phyloP scores from a whole-genome alignment of 2,329 filamentous ascomycete genomes.

The Leptosphaerulina australis region DNA sequence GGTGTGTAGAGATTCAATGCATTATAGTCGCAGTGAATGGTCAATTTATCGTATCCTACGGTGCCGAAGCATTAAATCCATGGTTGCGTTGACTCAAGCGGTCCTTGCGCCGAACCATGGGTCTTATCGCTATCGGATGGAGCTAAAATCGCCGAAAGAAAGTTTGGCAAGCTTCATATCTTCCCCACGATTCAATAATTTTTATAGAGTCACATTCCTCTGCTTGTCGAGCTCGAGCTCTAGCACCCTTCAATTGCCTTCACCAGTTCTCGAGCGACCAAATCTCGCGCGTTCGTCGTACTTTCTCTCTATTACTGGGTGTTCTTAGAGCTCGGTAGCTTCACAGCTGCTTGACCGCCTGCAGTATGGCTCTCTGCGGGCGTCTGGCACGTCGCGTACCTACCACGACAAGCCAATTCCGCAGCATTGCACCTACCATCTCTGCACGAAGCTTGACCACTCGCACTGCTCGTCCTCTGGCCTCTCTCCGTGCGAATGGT shows the following conservation, averaged over 20 bases:
- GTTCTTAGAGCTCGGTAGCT: conserved; percentile 43
- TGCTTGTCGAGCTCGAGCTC: conserved; percentile 40
- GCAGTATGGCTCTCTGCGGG: conserved; percentile 50
- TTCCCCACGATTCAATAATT: conserved; percentile 43
- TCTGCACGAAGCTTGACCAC: conserved; percentile 42
- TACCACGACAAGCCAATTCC: conserved; percentile 42
- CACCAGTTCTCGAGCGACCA: conserved; percentile 26
- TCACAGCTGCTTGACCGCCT: conserved; percentile 38
- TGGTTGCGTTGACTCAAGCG: conserved; percentile 17
- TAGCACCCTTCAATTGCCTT: conserved; percentile 40
- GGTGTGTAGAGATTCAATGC: too few relatives aligned
- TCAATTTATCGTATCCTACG: background rate
- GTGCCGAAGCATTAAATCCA: background rate
- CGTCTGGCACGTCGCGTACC: conserved; percentile 51
- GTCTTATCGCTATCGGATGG: conserved; percentile 36
- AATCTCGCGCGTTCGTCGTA: conserved; percentile 28
- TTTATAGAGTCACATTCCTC: conserved; percentile 35
- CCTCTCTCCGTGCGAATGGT: conserved; percentile 36
- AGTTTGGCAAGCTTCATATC: conserved; percentile 42
- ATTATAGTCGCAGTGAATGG: background rate
- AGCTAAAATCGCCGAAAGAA: conserved; percentile 36
- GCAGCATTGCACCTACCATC: conserved; percentile 37
- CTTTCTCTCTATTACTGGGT: conserved; percentile 19
- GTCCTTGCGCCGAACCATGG: conserved; percentile 16
- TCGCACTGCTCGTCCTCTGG: conserved; percentile 41